Conservation (phyloP, 495 filamentous ascomycete species). For the Penicillium coffeae region DNA sequence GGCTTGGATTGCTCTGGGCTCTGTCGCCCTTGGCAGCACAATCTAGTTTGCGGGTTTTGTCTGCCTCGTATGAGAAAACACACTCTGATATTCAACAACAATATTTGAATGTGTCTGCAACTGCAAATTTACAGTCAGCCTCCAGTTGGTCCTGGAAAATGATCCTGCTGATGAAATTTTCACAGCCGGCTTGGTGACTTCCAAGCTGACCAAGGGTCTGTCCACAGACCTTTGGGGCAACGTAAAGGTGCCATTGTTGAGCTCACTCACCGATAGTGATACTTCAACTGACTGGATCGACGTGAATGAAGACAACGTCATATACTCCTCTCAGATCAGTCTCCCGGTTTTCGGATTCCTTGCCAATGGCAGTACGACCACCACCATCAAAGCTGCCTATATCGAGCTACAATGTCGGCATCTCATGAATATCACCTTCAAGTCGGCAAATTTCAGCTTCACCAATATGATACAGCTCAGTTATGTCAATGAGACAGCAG, state of each 20-base stretch:
- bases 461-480: neutral
- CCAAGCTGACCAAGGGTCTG: neutral
- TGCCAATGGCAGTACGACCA: neutral
- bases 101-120: neutral
- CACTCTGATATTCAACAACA: neutral
- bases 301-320: neutral
- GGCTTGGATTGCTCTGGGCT: neutral
- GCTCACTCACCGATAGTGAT: neutral
- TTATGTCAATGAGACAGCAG: neutral
- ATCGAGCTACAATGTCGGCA: neutral
- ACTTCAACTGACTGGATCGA: neutral
- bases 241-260: neutral
- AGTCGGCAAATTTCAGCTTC: neutral
- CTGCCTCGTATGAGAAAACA: neutral
- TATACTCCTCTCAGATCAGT: neutral
- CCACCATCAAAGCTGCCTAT: neutral
- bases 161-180: neutral
- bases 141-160: neutral
- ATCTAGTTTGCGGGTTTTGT: neutral
- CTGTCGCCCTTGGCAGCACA: neutral
- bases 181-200: neutral
- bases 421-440: neutral
- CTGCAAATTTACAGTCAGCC: neutral
- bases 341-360: neutral
- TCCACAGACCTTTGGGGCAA: neutral